These are phyloP conservation scores for Candolleomyces aberdarensis DNA, from an alignment of 768 basidiomycete species.

Conservation along the genomic window DNA sequence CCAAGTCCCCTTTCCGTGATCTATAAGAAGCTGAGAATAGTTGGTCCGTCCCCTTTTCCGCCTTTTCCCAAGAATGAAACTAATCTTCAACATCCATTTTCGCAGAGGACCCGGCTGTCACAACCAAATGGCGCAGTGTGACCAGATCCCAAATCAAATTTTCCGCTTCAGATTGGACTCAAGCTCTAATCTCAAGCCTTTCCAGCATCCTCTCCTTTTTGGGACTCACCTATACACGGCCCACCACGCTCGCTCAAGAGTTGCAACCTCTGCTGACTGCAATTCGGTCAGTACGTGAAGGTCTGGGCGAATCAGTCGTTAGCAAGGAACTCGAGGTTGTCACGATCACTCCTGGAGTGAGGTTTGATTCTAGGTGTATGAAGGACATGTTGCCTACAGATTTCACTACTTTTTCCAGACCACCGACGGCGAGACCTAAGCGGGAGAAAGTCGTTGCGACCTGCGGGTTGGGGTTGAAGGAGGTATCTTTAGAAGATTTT, in stretches of 20 bases:
- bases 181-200: background rate
- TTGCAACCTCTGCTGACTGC: background rate
- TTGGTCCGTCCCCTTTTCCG: background rate
- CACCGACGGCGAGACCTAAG: background rate
- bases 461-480: background rate
- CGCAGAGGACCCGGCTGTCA: background rate
- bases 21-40: conserved; percentile 1
- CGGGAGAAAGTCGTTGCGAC: background rate
- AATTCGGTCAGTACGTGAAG: background rate
- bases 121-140: background rate
- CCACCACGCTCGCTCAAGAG: background rate
- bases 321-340: background rate
- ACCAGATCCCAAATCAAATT: conserved; percentile 1
- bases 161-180: background rate
- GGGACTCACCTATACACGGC: background rate
- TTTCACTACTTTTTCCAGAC: too few species aligned
- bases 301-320: background rate
- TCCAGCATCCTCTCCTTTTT: background rate
- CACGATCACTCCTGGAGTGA: background rate
- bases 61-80: too few species aligned
- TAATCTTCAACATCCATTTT: too few species aligned
- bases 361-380: background rate
- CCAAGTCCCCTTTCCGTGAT: background rate
- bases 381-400: background rate
- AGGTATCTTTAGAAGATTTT: background rate